Base-by-base conservation (phyloP, 2,329 filamentous ascomycete species). In the Hymenoscyphus fructigenus region DNA sequence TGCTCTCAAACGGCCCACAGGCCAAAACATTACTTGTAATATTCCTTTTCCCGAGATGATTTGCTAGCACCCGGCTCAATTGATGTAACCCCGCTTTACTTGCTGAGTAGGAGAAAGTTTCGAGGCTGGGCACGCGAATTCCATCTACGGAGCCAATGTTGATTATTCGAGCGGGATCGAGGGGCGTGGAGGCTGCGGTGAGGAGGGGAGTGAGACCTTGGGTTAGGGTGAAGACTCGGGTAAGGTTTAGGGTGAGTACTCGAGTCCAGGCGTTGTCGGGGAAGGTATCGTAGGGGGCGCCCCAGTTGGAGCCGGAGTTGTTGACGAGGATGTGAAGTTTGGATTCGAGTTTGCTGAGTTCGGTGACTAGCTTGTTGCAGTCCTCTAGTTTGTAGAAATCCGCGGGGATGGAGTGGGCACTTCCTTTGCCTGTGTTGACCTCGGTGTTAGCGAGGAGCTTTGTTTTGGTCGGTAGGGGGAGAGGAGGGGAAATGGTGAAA, bases 1-100 rank as follows among this genome's bases (percentile, higher is more conserved):
- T 89, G 20, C 87, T 88, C 68, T 87, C 81, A 66, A 90, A 90
- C 2, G 89, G 89, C 2, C 90, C 90, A 66, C 89, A 91, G 5
- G 90, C 90, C 63, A 92, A 77, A 3, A 87, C 86, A 74, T 92
- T 92, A 67, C 79, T 83, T 41, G 87, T 90, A 65, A 90, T 83
- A 61, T 84, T 80, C 55, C 84, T 72, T 64, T 83, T 83, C 0
- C 87, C 88, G 38, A 90, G 76, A 71, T 88, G 88, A 44, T 80
- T 78, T 0, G 88, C 86, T 12, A 91, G 77, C 73, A 91, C 88
- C 63, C 87, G 80, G 38, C 82, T 87, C 62, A 91, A 76, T 70
- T 91, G 88, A 67, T 86, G 82, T 2, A 88, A 79, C 0, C 88
- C 88, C 0, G 83, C 88, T 76, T 91, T 91, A 67, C 78, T 82